Base-by-base conservation (phyloP, 352 stramenopile species). In the Phytopythium kandeliae region DNA sequence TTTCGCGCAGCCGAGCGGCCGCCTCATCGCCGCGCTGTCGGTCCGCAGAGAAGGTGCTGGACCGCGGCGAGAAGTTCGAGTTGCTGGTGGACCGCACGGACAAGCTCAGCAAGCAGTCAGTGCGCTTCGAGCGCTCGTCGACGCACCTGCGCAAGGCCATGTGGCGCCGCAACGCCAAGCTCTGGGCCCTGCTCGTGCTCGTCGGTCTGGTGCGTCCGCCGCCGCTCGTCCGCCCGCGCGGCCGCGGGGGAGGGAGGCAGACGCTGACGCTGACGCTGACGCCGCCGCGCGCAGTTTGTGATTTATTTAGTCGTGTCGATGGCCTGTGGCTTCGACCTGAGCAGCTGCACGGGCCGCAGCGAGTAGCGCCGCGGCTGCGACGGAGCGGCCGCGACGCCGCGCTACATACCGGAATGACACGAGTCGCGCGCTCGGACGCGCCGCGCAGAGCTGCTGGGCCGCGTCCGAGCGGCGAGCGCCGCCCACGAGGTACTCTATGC, bases 41-140 rank as follows among this genome's bases (percentile, higher is more conserved):
- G 35, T 6, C 24, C 5, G 13, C 37, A 86, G 97, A 99, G 53
- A 98, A 98, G 65, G 91, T 99, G 30, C 71, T 99, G 54, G 95
- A 99, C 48, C 69, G 97, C 34, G 97, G 97, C 17, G 96, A 99
- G 66, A 98, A 98, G 62, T 98, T 99, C 68, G 97, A 99, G 74
- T 59, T 96, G 36, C 67, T 95, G 5, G 85, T 95, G 44, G 85
- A 95, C 51, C 84, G 84, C 60, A 95, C 85, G n/a, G 96, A 99
- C 78, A 87, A 97, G 57, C 74, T 99, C 4, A 97, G 97, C 68
- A 87, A 97, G 45, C 89, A 98, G 67, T 97, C 97, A 17, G 97
- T 98, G 63, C 92, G 95, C 48, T 99, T 99, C 69, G 89, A 98
- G 56, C 85, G 82, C 42, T 96, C 86, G 47, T 91, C 79, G 44